Conservation (phyloP, 441 rosid species). For the Brassica balearica region DNA sequence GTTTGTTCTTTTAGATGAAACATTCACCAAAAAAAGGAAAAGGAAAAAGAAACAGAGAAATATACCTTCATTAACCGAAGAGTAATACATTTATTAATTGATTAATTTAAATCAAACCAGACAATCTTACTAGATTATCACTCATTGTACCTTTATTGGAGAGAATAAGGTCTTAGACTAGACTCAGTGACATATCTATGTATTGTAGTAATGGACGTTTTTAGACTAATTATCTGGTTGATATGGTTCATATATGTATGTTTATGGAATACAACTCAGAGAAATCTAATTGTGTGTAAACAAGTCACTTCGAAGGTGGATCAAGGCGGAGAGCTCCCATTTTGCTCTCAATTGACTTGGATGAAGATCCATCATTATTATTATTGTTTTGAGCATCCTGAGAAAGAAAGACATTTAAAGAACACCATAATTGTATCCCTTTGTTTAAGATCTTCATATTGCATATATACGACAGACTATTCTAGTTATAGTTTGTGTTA, state of each 20-base stretch:
- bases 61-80: neutral
- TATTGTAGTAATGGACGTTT: neutral
- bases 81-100: no score
- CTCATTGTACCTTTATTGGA: neutral
- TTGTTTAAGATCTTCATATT: slow-evolving; percentile 11
- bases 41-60: neutral
- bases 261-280: neutral
- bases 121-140: neutral
- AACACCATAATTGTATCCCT: neutral
- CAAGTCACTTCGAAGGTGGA: neutral
- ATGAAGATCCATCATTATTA: neutral
- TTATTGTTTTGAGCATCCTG: slow-evolving; percentile 1
- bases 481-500: no score
- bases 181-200: neutral
- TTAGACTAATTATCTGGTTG: neutral
- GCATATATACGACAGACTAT: neutral
- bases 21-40: neutral
- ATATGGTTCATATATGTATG: neutral
- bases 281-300: neutral
- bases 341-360: slow-evolving; percentile 11
- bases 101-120: neutral
- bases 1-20: neutral
- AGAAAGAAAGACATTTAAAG: neutral
- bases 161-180: neutral
- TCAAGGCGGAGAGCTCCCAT: slow-evolving; percentile 15